Evolutionary conservation across 2,329 filamentous ascomycete species (phyloP), one percentile per base, ranked within the genome.

Genomic region (Exophiala bonariae): DNA sequence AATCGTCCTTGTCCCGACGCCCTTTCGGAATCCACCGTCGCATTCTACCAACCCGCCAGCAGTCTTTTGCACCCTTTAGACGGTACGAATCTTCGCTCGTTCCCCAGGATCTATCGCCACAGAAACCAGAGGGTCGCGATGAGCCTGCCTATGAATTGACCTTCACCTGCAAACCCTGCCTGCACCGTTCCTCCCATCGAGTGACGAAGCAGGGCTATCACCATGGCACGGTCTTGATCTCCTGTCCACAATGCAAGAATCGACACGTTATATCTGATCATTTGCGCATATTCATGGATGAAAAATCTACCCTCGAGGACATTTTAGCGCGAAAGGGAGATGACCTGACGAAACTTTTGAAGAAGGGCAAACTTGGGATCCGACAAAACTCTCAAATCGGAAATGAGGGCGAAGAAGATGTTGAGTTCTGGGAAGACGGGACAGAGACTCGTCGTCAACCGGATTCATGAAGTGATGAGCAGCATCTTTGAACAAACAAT

Each of bases 171-270:
- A 84, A 87, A 49, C 89, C 88, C 23, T 99, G 93, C 71, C 75
- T 78, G 36, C 73, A 80, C 28, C 85, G 91, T 48, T 95, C 89
- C n/a, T 79, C 83, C 10, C 95, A 99, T 71, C 80, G 80, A 41
- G 77, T 99, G 60, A 89, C 89, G 22, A 96, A 97, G 69, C 93
- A 97, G 64, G 93, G 89, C 23, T 99, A 99, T 66, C 91, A 97
- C 69, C 78, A 85, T 54, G 93, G 93, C 28, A 92, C 89, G 1
- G 86, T 93, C 3, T 75, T 99, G 47, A 91, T 97, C 56, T 85
- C 86, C 26, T 99, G 93, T 65, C 92, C 93, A 0, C 74, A 76
- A 3, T 99, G 93, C 70, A 83, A 85, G 61, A 91, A 89, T 64
- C 80, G 90, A 18, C 93, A 99, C 72, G 72, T 99, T 57, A 97